These are phyloP conservation scores for Wickerhamiella musiphila DNA, from an alignment of 805 yeast species.

Conservation along the genomic window DNA sequence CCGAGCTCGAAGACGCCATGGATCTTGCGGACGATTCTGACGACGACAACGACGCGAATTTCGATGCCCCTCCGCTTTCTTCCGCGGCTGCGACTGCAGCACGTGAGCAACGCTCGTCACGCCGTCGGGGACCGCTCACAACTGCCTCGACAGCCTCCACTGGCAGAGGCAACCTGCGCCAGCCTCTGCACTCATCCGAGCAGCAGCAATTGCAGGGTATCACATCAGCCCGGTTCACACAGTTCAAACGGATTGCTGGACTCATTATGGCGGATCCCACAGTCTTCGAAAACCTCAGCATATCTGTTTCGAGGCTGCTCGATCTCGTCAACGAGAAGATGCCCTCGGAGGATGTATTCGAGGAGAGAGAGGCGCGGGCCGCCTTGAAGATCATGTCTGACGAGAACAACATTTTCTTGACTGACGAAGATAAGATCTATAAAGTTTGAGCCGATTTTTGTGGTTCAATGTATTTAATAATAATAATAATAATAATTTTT, in stretches of 20 bases:
- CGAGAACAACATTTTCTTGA: slow-evolving; percentile 23
- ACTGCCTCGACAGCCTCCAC: background rate
- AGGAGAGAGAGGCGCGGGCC: slow-evolving; percentile 22
- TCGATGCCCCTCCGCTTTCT: slow-evolving; percentile 5
- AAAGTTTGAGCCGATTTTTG: slow-evolving; percentile 6
- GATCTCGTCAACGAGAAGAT: slow-evolving; percentile 28
- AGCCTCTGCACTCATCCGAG: background rate
- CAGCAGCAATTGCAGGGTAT: slow-evolving; percentile 22
- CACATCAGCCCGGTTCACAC: slow-evolving; percentile 33
- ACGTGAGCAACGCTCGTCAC: background rate
- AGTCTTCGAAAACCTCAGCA: slow-evolving; percentile 26
- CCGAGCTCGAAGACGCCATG: slow-evolving; percentile 29
- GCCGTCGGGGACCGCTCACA: background rate
- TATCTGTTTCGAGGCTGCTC: slow-evolving; percentile 24
- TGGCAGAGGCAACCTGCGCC: too few species aligned
- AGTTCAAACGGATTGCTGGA: slow-evolving; percentile 32
- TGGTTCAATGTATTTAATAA: background rate
- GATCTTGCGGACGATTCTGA: slow-evolving; percentile 29
- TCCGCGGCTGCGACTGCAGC: slow-evolving; percentile 2
- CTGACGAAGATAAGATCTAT: slow-evolving; percentile 16
- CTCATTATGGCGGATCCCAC: slow-evolving; percentile 28
- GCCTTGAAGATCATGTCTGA: slow-evolving; percentile 23
- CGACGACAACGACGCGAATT: slow-evolving; percentile 7
- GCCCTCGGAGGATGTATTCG: slow-evolving; percentile 25
- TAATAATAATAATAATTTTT: too few species aligned